Evolutionary conservation across 2,329 filamentous ascomycete genomes (phyloP).

Genomic region (Nigrospora oryzae): DNA sequence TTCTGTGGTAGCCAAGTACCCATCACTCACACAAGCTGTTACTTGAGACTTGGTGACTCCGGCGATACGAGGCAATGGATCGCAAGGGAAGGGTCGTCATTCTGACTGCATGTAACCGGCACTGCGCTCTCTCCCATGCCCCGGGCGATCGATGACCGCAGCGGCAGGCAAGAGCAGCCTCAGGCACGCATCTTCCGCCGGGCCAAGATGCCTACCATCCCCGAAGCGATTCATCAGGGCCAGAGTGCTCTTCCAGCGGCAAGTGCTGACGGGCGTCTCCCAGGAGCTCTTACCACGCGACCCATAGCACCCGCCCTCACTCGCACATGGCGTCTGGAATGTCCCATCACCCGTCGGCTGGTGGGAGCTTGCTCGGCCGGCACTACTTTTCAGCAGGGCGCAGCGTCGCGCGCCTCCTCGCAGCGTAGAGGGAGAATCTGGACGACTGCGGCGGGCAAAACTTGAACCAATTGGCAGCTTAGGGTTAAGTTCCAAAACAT

Average conservation of each 20-base stretch:
- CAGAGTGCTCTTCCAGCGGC: conserved; percentile 56
- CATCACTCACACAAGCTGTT: conserved; percentile 23
- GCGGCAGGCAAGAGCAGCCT: conserved; percentile 14
- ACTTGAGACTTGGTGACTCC: conserved; percentile 29
- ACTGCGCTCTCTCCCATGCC: conserved; percentile 33
- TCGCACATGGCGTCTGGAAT: conserved; percentile 49
- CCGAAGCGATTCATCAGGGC: conserved; percentile 26
- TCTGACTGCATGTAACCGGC: conserved; percentile 41
- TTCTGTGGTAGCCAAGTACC: conserved; percentile 38
- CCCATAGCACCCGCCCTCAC: conserved; percentile 64
- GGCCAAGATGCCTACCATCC: conserved; percentile 11
- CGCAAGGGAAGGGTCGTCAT: conserved; percentile 23
- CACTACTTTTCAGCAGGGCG: conserved; percentile 44
- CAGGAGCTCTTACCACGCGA: conserved; percentile 66
- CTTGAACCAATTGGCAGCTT: conserved; percentile 68
- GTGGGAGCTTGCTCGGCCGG: conserved; percentile 21
- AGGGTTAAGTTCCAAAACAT: conserved; percentile 93
- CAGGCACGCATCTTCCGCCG: conserved; percentile 18
- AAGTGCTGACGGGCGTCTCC: conserved; percentile 67
- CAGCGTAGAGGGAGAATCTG: conserved; percentile 58
- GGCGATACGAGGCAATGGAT: conserved; percentile 25
- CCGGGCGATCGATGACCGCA: conserved; percentile 1
- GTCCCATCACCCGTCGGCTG: conserved; percentile 41
- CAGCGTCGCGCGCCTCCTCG: conserved; percentile 19
- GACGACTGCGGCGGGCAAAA: conserved; percentile 66